phyloP scores from a whole-genome alignment of 2,329 filamentous ascomycete species.

The Diaporthe sp. region DNA sequence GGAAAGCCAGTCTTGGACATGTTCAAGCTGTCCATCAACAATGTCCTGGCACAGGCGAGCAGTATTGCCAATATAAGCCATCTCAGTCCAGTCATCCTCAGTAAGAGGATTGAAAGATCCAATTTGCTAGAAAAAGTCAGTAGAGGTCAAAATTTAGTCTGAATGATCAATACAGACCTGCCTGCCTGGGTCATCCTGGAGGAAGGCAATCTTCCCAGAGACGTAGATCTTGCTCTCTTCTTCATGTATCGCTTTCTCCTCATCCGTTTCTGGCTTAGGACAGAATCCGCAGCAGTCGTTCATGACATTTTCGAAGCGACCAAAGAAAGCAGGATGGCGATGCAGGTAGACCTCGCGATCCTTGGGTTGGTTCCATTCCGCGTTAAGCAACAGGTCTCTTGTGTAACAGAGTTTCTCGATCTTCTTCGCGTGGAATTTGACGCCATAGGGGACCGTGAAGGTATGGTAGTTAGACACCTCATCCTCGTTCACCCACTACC shows the following conservation, averaged over 20 bases:
- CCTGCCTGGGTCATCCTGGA: constrained; percentile 84
- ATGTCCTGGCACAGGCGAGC: constrained; percentile 83
- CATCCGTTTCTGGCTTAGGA: constrained; percentile 73
- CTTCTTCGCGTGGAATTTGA: constrained; percentile 70
- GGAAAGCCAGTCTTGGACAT: constrained; percentile 74
- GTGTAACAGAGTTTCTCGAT: constrained; percentile 88
- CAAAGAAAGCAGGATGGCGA: constrained; percentile 88
- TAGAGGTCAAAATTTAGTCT: not conserved
- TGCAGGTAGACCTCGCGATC: constrained; percentile 83
- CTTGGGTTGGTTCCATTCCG: constrained; percentile 84
- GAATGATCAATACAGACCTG: constrained; percentile 54
- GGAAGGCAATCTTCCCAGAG: constrained; percentile 77
- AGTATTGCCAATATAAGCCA: constrained; percentile 89
- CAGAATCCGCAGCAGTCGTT: constrained; percentile 86
- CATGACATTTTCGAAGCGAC: constrained; percentile 78
- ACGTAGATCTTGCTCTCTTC: constrained; percentile 82
- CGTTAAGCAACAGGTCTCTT: constrained; percentile 83
- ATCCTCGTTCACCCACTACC: constrained; percentile 75
- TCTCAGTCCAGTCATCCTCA: constrained; percentile 87
- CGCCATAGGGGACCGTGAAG: constrained; percentile 77
- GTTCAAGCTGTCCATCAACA: constrained; percentile 76
- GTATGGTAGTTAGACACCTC: constrained; percentile 85
- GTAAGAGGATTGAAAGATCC: constrained; percentile 83
- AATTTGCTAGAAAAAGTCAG: constrained; percentile 52
- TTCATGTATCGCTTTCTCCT: constrained; percentile 77